Evolutionary conservation across 805 yeast species (phyloP).

Genomic region (Schwanniomyces polymorphus): DNA sequence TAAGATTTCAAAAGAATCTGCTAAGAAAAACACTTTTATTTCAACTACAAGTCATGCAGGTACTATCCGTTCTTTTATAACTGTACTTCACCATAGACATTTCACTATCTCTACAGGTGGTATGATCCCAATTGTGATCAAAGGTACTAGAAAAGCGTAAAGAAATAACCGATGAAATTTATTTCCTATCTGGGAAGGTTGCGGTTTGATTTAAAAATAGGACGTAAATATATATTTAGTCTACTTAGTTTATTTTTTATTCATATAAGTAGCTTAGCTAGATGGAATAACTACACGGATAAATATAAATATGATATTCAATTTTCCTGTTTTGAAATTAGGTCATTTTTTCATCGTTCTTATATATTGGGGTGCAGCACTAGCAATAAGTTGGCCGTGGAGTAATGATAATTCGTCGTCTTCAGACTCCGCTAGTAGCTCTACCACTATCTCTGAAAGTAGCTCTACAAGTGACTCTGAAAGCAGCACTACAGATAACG

Average conservation of each 20-base stretch:
- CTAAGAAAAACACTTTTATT: constrained; percentile 20
- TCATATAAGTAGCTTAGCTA: no score
- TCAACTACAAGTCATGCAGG: constrained; percentile 58
- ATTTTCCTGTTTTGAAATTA: background rate
- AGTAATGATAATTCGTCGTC: constrained; percentile 4
- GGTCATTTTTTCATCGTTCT: background rate
- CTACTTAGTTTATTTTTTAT: background rate
- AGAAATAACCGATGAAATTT: background rate
- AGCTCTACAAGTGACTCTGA: background rate
- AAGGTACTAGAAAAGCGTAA: constrained; percentile 26
- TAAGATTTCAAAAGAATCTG: constrained; percentile 10
- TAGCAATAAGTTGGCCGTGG: constrained; percentile 5
- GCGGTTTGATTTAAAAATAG: background rate
- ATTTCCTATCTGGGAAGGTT: constrained; percentile 1
- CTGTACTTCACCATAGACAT: constrained; percentile 52
- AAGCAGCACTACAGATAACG: no score
- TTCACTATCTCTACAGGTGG: constrained; percentile 65
- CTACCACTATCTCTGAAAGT: constrained; percentile 3
- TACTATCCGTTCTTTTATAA: constrained; percentile 44
- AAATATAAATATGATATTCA: background rate
- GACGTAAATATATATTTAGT: background rate
- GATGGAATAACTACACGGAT: background rate
- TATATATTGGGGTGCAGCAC: background rate
- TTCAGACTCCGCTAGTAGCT: constrained; percentile 6
- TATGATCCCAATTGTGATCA: constrained; percentile 59